A percentile compares a stretch with the other conserved stretches of the same genome.
phyloP scores from a whole-genome alignment of 352 stramenopile genomes.

The Pythium myriotylum region DNA sequence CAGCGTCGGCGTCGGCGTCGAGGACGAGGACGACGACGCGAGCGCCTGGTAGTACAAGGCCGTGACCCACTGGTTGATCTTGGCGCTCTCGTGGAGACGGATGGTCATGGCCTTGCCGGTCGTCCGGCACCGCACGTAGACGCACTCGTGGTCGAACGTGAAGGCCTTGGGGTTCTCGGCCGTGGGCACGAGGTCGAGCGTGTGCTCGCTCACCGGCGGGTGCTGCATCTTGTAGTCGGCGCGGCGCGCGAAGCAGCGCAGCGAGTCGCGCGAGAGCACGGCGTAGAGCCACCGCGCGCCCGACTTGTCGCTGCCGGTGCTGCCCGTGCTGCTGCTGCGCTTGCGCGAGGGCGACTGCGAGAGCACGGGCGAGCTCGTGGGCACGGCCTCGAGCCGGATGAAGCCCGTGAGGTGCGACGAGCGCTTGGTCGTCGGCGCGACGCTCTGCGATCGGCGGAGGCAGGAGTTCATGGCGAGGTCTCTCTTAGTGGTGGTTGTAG shows the following conservation, averaged over 20 bases:
- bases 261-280: constrained; percentile 27
- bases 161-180: constrained; percentile 28
- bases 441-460: constrained; percentile 29
- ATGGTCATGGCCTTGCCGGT: constrained; percentile 25
- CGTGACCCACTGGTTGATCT: constrained; percentile 38
- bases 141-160: constrained; percentile 30
- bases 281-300: constrained; percentile 32
- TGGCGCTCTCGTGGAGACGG: constrained; percentile 30
- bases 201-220: constrained; percentile 25
- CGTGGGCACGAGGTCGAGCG: constrained; percentile 27
- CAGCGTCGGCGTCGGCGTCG: constrained; percentile 8
- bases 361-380: constrained; percentile 2
- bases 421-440: constrained; percentile 22
- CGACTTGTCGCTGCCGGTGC: constrained; percentile 21
- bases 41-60: constrained; percentile 32
- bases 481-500: constrained; percentile 1
- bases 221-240: constrained; percentile 33
- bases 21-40: constrained; percentile 3
- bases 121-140: constrained; percentile 28
- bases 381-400: constrained; percentile 24
- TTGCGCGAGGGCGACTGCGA: constrained; percentile 22
- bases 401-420: constrained; percentile 31
- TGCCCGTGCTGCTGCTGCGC: constrained; percentile 27
- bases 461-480: constrained; percentile 21
- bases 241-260: constrained; percentile 30